Evolutionary conservation across 163 green algal genomes (phyloP), one percentile per base, ranked within the genome.

Genomic region (Volvox carteri): DNA sequence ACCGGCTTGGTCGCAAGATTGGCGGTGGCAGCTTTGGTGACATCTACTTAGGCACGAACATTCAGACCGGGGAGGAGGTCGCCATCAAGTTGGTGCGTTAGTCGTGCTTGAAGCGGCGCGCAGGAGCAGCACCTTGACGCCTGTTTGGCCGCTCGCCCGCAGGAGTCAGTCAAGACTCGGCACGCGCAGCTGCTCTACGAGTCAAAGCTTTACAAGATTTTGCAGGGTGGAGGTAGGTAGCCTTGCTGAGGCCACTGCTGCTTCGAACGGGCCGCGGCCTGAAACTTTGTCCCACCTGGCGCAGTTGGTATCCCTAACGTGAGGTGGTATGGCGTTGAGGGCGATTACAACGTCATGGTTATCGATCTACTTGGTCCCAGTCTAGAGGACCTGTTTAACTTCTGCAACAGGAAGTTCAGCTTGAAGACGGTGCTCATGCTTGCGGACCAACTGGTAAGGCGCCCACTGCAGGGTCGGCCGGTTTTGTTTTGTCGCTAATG

Each of bases 271-370:
- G 73, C 21, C 73, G 73, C 75, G 48, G 75, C 48, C 56, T 76
- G 23, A 86, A 77, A 12, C 78, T 62, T 30, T 11, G 1, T 35
- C 41, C 18, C 30, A 0, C 33, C 75, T 12, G 42, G n/a, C 33
- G 77, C 96, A 98, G 97, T 96, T 46, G 98, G 98, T 62, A 99
- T 99, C 87, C 98, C 98, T 44, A 99, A 98, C 91, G 96, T 99
- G 78, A 92, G 97, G 41, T 99, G 98, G 98, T 99, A 98, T 94
- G 98, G 98, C 76, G 94, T 99, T 16, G 98, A 99, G 93, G 98
- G 98, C 11, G 98, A 99, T 87, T 99, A 99, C 95, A 99, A 99
- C 91, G 97, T 99, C 41, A 99, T 99, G 98, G 98, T 99, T 35
- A 97, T 99, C 68, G 98, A 99, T 87, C 95, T 99, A 78, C 95